A percentile compares a stretch with the other conserved stretches of the same genome.
phyloP scores from a whole-genome alignment of 2,329 filamentous ascomycete species.

The Calonectria pteridis region DNA sequence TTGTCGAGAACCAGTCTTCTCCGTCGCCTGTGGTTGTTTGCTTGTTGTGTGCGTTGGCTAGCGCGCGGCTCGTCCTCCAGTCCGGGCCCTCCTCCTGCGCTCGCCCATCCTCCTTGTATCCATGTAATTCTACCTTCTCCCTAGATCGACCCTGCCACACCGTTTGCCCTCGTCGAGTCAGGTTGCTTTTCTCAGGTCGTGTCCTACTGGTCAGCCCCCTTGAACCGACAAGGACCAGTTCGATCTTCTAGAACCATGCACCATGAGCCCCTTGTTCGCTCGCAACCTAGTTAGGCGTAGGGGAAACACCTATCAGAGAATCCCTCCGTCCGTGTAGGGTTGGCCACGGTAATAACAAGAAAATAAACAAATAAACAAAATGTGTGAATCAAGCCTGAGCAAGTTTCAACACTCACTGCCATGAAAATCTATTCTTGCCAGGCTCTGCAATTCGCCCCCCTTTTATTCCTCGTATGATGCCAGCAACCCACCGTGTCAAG shows the following conservation, averaged over 20 bases:
- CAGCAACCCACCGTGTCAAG: neutral
- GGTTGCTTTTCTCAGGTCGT: constrained; percentile 12
- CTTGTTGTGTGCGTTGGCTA: constrained; percentile 26
- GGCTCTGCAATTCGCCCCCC: neutral
- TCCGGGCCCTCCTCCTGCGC: constrained; percentile 2
- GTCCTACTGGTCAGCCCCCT: constrained; percentile 30
- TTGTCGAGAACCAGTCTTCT: constrained; percentile 3
- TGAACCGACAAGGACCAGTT: constrained; percentile 30
- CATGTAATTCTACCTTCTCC: constrained; percentile 7
- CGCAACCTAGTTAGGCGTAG: neutral
- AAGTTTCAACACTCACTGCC: neutral
- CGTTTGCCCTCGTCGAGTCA: constrained; percentile 19
- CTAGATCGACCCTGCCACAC: constrained; percentile 21
- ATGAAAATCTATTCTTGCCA: neutral
- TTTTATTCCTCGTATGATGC: neutral
- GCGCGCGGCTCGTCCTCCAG: constrained; percentile 17
- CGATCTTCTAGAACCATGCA: constrained; percentile 34
- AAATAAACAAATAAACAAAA: constrained; percentile 2
- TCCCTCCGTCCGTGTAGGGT: neutral
- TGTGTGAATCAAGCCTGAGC: neutral
- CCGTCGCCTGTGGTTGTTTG: constrained; percentile 13
- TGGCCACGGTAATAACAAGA: neutral
- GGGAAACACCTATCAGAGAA: neutral
- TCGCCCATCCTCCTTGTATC: constrained; percentile 9
- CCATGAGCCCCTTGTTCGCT: neutral